These are phyloP conservation scores for Limnomonas spitsbergensis DNA, from an alignment of 139 green algal species.

Conservation along the genomic window DNA sequence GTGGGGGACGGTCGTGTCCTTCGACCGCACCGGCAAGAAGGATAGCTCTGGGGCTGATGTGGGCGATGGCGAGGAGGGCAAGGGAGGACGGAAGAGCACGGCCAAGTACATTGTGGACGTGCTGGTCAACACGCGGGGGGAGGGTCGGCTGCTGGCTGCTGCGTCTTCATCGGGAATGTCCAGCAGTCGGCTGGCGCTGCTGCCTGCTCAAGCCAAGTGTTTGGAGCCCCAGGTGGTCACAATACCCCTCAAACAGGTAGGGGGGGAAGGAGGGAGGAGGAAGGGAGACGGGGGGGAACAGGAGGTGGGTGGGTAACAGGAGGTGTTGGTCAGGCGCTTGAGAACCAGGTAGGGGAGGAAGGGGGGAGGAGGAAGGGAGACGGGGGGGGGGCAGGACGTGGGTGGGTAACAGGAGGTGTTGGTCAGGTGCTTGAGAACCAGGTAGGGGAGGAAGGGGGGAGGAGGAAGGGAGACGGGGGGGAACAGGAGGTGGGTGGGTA, in stretches of 20 bases:
- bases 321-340: too few relatives aligned
- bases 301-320: too few relatives aligned
- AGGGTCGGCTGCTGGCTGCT: not conserved
- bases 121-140: conserved; percentile 53
- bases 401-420: too few relatives aligned
- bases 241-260: conserved; percentile 46
- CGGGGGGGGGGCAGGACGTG: too few relatives aligned
- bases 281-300: too few relatives aligned
- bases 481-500: too few relatives aligned
- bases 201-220: conserved; percentile 23
- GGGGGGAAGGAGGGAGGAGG: too few relatives aligned
- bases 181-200: conserved; percentile 9
- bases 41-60: conserved; percentile 24
- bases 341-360: too few relatives aligned
- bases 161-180: not conserved
- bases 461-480: too few relatives aligned
- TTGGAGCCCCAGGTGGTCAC: conserved; percentile 54
- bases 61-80: not conserved
- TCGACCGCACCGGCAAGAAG: conserved; percentile 62
- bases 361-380: too few relatives aligned
- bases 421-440: too few relatives aligned
- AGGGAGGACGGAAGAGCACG: not conserved
- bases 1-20: conserved; percentile 81
- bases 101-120: conserved; percentile 75
- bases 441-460: too few relatives aligned